Evolutionary conservation across 768 basidiomycete genomes (phyloP), one percentile per base, ranked within the genome.

Genomic region (Amanita rubescens): DNA sequence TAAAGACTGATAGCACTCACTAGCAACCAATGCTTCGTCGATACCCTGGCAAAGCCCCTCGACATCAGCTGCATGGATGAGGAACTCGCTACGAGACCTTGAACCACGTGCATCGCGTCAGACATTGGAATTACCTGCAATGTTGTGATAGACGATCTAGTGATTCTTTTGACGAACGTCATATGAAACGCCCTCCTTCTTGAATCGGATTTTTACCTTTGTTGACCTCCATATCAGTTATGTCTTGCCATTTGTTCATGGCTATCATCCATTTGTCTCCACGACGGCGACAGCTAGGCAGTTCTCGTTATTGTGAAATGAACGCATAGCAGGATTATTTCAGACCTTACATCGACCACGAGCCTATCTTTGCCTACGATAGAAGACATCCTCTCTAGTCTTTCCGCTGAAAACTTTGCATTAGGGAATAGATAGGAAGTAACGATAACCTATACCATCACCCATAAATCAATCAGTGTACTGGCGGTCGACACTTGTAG

Each of bases 171-270:
- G 22, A 46, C 12, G 42, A 3, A 15, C 11, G 39, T 34, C 27
- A 6, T n/a, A n/a, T 42, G 49, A 30, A 30, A 25, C 22, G 19
- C 9, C 17, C 32, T 35, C 35, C 5, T 19, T 1, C 9, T 17
- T 22, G 20, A 45, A 2, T 35, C 24, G 9, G 15, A 19, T 55
- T 68, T n/a, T 15, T 50, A 87, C 94, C 90, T 79, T 84, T 74
- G 57, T 77, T 85, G 15, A 99, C 88, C 62, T 90, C 85, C 85
- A 92, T 92, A 61, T 97, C 91, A 0, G 96, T 97, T 49, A 96
- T 77, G 55, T 89, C 86, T 63, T 95, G 94, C 96, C 96, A 99
- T 65, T 92, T 94, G 71, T 98, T 95, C 94, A 94, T 97, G 10
- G 95, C 94, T 11, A 99, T 88, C 32, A 92, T 75, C 96, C 96